These are phyloP conservation scores for Westerdykella aurantiaca DNA, from an alignment of 2,329 filamentous ascomycete genomes.

Conservation along the genomic window DNA sequence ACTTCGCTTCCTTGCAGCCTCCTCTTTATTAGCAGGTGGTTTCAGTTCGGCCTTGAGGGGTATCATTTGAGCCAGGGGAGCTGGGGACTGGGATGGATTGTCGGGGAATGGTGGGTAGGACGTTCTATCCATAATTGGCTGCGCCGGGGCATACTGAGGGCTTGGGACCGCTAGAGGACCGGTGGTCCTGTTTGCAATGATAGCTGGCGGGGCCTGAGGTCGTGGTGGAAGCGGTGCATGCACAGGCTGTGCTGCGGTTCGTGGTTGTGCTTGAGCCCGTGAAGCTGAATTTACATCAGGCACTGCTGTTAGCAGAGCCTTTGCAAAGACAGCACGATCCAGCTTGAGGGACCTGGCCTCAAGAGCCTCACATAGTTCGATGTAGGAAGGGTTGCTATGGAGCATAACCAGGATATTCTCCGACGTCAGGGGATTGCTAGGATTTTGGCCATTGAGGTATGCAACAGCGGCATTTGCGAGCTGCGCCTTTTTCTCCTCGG, in stretches of 20 bases:
- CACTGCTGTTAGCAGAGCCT: constrained; percentile 44
- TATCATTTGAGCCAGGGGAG: constrained; percentile 29
- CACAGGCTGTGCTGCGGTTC: constrained; percentile 7
- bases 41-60: constrained; percentile 23
- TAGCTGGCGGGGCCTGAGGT: constrained; percentile 9
- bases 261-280: constrained; percentile 12
- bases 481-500: constrained; percentile 45
- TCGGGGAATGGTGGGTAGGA: constrained; percentile 14
- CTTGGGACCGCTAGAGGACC: constrained; percentile 14
- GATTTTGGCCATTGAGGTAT: constrained; percentile 45
- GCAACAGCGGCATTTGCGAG: constrained; percentile 47
- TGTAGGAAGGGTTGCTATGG: constrained; percentile 51
- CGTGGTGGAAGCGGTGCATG: constrained; percentile 4
- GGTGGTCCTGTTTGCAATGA: constrained; percentile 14
- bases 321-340: constrained; percentile 50
- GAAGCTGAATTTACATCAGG: constrained; percentile 37
- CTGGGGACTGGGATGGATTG: constrained; percentile 13
- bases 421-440: constrained; percentile 32
- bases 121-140: constrained; percentile 7
- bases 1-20: constrained; percentile 51
- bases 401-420: constrained; percentile 45
- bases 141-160: constrained; percentile 11
- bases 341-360: constrained; percentile 47
- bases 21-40: constrained; percentile 46
- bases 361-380: constrained; percentile 50